Evolutionary conservation across 768 basidiomycete species (phyloP).

Genomic region (Russula olivacea): DNA sequence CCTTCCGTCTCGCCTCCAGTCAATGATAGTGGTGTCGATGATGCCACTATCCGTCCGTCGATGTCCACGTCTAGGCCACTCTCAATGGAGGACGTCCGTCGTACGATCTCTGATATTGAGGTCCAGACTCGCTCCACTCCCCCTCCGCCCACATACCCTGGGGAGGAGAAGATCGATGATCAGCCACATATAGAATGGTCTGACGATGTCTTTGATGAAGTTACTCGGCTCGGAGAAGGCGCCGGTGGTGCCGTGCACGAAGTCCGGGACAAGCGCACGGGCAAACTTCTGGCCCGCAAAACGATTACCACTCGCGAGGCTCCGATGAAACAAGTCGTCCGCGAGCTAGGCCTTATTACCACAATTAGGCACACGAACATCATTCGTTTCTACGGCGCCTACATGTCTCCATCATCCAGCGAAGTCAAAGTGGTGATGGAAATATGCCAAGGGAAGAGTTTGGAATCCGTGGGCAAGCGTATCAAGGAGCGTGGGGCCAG

Average conservation of each 20-base stretch:
- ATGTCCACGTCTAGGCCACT: slow-evolving; percentile 22
- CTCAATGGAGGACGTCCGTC: slow-evolving; percentile 27
- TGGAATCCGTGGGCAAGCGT: slow-evolving; percentile 83
- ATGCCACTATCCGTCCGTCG: slow-evolving; percentile 40
- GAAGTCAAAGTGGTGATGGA: slow-evolving; percentile 98
- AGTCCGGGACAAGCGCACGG: slow-evolving; percentile 77
- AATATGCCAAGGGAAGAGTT: slow-evolving; percentile 75
- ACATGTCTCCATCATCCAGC: slow-evolving; percentile 76
- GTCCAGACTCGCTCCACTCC: slow-evolving; percentile 37
- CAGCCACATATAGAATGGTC: slow-evolving; percentile 44
- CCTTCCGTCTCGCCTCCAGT: slow-evolving; percentile 20
- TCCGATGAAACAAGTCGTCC: slow-evolving; percentile 84
- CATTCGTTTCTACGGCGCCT: slow-evolving; percentile 88
- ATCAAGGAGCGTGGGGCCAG: slow-evolving; percentile 73
- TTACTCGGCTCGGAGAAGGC: slow-evolving; percentile 83
- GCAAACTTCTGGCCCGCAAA: slow-evolving; percentile 86
- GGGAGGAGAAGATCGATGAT: slow-evolving; percentile 33
- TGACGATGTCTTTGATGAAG: slow-evolving; percentile 69
- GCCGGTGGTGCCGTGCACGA: slow-evolving; percentile 96
- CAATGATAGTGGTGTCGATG: slow-evolving; percentile 34
- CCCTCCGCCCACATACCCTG: slow-evolving; percentile 28
- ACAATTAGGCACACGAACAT: slow-evolving; percentile 82
- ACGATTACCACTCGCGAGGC: slow-evolving; percentile 88
- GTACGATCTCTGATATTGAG: slow-evolving; percentile 27
- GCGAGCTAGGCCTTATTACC: slow-evolving; percentile 88